Conservation (phyloP, 2,329 filamentous ascomycete genomes). For the Diplodia scrobiculata region DNA sequence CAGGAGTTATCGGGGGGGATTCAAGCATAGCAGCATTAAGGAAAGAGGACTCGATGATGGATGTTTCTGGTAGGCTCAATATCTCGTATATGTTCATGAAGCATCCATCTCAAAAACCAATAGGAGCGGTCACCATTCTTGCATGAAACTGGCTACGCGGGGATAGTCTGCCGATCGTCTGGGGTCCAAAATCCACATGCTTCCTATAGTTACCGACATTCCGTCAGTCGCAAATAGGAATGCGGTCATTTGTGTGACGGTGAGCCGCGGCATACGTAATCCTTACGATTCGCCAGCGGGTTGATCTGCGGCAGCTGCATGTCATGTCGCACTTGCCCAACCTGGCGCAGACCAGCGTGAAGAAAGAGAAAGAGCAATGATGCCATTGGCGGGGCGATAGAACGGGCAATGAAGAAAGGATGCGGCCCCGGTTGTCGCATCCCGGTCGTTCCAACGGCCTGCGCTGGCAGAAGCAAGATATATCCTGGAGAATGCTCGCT, state of each 20-base stretch:
- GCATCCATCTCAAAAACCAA: neutral
- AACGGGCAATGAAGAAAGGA: neutral
- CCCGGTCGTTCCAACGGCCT: neutral
- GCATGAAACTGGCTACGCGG: neutral
- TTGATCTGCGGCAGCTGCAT: neutral
- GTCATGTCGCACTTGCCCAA: neutral
- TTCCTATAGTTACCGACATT: neutral
- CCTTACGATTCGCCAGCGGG: neutral
- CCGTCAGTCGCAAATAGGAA: neutral
- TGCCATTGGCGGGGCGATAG: neutral
- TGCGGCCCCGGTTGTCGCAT: neutral
- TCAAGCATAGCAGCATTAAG: neutral
- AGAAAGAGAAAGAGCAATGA: neutral
- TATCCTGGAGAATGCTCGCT: neutral
- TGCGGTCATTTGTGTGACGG: neutral
- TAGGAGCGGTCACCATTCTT: neutral
- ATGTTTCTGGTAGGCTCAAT: neutral
- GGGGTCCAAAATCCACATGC: neutral
- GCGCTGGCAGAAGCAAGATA: neutral
- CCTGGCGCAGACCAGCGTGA: neutral
- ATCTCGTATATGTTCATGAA: neutral
- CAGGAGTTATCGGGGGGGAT: neutral
- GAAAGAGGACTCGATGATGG: neutral
- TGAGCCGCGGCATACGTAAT: conserved; percentile 1
- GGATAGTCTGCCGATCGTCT: neutral